These are phyloP conservation scores for Hanseniaspora osmophila DNA, from an alignment of 805 yeast genomes.

Conservation along the genomic window DNA sequence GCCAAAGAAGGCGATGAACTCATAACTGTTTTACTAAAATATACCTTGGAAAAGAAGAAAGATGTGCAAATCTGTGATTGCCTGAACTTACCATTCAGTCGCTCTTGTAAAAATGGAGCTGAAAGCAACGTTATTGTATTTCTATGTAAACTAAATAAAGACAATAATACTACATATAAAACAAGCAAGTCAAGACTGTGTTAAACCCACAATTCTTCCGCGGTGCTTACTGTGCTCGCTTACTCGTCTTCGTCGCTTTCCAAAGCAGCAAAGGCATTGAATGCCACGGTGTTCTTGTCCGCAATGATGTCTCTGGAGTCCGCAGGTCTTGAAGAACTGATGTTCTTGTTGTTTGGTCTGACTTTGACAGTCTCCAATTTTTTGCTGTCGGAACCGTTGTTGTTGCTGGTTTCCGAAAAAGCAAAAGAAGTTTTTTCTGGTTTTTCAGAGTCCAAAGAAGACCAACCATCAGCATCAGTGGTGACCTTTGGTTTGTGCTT, in stretches of 20 bases:
- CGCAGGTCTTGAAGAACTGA: constrained; percentile 59
- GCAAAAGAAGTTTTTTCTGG: constrained; percentile 9
- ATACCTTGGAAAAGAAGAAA: no score
- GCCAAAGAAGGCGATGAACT: no score
- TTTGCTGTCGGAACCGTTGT: constrained; percentile 20
- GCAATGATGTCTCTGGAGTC: constrained; percentile 60
- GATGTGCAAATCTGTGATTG: no score
- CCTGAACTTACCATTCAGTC: no score
- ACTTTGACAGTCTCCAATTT: constrained; percentile 35
- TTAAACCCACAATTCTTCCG: no score
- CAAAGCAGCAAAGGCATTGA: constrained; percentile 75
- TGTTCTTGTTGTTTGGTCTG: constrained; percentile 61
- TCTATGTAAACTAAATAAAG: no score
- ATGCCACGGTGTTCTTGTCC: constrained; percentile 48
- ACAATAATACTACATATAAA: no score
- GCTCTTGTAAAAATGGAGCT: no score
- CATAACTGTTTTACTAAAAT: no score
- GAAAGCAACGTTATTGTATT: no score
- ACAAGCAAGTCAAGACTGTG: no score
- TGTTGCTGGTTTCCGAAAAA: constrained; percentile 24
- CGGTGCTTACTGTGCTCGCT: constrained; percentile 10
- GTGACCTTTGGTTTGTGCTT: constrained; percentile 37
- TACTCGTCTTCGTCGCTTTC: constrained; percentile 44
- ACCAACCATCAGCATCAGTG: constrained; percentile 76
- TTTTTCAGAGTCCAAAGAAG: constrained; percentile 40